Percentiles rank a stretch among this genome's conserved stretches.
Conservation (phyloP, 2,329 filamentous ascomycete species). For the Phaeoacremonium minimum region DNA sequence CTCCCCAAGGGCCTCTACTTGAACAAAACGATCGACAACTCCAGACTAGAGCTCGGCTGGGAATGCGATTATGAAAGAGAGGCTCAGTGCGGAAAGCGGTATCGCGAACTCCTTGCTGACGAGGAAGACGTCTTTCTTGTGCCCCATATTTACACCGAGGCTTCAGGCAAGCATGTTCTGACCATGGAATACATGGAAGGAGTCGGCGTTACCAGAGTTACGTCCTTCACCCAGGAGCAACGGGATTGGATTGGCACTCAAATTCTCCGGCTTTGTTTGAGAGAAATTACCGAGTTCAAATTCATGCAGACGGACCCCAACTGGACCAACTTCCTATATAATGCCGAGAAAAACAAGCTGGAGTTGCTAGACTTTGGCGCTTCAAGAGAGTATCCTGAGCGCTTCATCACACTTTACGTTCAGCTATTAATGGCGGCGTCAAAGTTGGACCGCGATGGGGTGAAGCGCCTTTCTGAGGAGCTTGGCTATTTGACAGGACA, state of each 20-base stretch:
- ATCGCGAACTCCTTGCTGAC: slow-evolving; percentile 70
- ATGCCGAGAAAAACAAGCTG: slow-evolving; percentile 64
- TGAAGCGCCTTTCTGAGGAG: slow-evolving; percentile 65
- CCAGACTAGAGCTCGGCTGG: slow-evolving; percentile 87
- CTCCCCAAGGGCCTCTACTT: slow-evolving; percentile 90
- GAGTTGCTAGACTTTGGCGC: slow-evolving; percentile 96
- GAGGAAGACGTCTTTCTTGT: slow-evolving; percentile 74
- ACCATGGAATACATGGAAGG: slow-evolving; percentile 93
- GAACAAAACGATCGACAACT: slow-evolving; percentile 96
- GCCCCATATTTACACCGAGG: slow-evolving; percentile 72
- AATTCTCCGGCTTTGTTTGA: slow-evolving; percentile 83
- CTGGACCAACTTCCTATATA: slow-evolving; percentile 98
- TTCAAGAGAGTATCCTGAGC: slow-evolving; percentile 74
- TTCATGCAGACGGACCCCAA: slow-evolving; percentile 99
- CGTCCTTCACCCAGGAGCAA: slow-evolving; percentile 73
- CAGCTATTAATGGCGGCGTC: slow-evolving; percentile 77
- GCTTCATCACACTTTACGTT: slow-evolving; percentile 79
- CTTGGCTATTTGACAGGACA: slow-evolving; percentile 90
- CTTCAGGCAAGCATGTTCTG: slow-evolving; percentile 79
- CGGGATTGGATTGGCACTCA: slow-evolving; percentile 96
- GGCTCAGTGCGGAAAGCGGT: slow-evolving; percentile 73
- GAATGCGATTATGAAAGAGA: slow-evolving; percentile 95
- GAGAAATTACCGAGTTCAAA: slow-evolving; percentile 88
- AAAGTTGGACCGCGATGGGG: slow-evolving; percentile 57
- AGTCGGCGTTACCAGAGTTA: slow-evolving; percentile 76